Evolutionary conservation across 257 asterid species (phyloP), one percentile per base, ranked within the genome.

Genomic region (Scutellaria baicalensis): DNA sequence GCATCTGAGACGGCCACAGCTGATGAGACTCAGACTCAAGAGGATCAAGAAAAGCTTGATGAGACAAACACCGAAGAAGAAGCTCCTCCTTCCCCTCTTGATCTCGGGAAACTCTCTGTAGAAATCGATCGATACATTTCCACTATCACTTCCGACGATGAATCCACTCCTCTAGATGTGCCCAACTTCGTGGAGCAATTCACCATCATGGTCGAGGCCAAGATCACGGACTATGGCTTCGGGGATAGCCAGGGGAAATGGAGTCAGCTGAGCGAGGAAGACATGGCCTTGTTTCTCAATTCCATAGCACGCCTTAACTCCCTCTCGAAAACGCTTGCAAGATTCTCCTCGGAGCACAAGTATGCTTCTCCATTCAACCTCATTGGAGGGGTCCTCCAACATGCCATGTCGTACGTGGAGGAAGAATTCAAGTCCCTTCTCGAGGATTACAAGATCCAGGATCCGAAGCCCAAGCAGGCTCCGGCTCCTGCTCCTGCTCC

Each of bases 171-270:
- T 6, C 87, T 84, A 0, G 81, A 85, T 6, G 84, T 85, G 33
- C 95, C 97, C 0, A 80, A 79, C 9, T 80, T 50, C 48, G 88
- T 93, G 1, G 96, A 90, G 63, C 94, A 91, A 40, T 93, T 88
- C 61, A 78, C 85, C 0, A 79, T 80, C 59, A 88, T 93, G 49
- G 81, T 90, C 0, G 97, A 90, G 38, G 88, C 85, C 6, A 87
- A 71, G 87, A 79, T 87, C 40, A 92, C 83, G 0, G 86, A 83
- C 0, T 86, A 80, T 5, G 93, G 86, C 6, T 73, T 88, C 5
- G 38, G 66, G 0, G 90, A 84, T 0, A 44, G 33, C 3, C 82
- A 81, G 0, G 79, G 79, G 48, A 84, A 77, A 78, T 90, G 93
- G 93, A 80, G 67, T 7, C 77, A 71, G 3, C 74, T 88, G 1